These are phyloP conservation scores for Cryptosporidium muris DNA, from an alignment of 169 alveolate genomes.

Conservation along the genomic window DNA sequence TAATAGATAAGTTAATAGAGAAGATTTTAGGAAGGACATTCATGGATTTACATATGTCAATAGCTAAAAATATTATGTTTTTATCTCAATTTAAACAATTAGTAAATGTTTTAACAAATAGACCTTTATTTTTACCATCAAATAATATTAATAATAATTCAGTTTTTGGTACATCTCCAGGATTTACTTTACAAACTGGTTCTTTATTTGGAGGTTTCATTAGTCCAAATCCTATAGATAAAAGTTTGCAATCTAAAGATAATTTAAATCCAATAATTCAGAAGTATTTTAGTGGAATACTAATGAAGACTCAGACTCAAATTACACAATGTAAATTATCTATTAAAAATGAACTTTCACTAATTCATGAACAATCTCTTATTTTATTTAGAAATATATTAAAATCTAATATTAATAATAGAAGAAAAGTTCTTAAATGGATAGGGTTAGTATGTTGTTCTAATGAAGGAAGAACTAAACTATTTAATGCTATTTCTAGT, in stretches of 20 bases:
- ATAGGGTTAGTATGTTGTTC: constrained; percentile 73
- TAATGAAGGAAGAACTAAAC: constrained; percentile 74
- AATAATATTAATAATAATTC: background rate
- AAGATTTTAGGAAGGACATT: constrained; percentile 19
- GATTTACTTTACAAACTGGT: constrained; percentile 13
- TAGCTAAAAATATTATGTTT: constrained; percentile 32
- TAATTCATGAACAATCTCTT: constrained; percentile 75
- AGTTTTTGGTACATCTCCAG: constrained; percentile 5
- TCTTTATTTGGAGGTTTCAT: constrained; percentile 69
- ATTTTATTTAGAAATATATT: constrained; percentile 72
- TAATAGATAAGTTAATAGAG: constrained; percentile 5
- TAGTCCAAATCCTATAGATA: constrained; percentile 75
- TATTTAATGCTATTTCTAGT: constrained; percentile 63
- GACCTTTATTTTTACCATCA: constrained; percentile 14
- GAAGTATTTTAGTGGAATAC: constrained; percentile 68
- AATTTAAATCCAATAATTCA: constrained; percentile 62
- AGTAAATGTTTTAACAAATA: constrained; percentile 9
- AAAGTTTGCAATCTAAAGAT: constrained; percentile 68
- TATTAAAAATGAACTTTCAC: constrained; percentile 73
- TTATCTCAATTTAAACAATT: constrained; percentile 37
- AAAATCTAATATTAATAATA: constrained; percentile 72
- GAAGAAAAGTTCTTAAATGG: constrained; percentile 74
- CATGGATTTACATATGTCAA: background rate
- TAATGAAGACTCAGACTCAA: constrained; percentile 61
- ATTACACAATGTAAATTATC: constrained; percentile 48